A percentile compares a stretch with the other conserved stretches of the same genome.
Evolutionary conservation across 2,329 filamentous ascomycete genomes (phyloP).

Genomic region (Aspergillus clavatus): DNA sequence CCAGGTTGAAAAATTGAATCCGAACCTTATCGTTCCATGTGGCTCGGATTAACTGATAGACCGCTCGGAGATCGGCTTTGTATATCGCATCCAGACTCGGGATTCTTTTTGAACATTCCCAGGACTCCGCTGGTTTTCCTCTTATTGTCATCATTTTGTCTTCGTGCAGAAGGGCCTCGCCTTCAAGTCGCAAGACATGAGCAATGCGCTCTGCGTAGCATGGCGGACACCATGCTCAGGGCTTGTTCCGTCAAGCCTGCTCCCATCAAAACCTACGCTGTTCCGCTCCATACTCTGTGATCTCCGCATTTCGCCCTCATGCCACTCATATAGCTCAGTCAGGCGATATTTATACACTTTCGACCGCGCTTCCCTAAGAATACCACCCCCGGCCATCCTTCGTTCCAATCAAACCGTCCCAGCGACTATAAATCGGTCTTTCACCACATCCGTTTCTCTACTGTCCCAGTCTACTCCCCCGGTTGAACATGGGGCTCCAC

Average conservation of each 20-base stretch:
- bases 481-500: slow-evolving; percentile 24
- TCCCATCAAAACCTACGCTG: slow-evolving; percentile 13
- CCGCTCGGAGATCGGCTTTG: slow-evolving; percentile 9
- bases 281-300: slow-evolving; percentile 18
- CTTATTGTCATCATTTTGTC: not conserved
- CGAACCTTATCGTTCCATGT: too few species aligned
- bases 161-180: slow-evolving; percentile 1
- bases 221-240: slow-evolving; percentile 40
- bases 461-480: slow-evolving; percentile 11
- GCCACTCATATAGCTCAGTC: slow-evolving; percentile 12
- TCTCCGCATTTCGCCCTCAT: slow-evolving; percentile 21
- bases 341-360: slow-evolving; percentile 12
- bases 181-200: slow-evolving; percentile 34
- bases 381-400: not conserved
- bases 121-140: not conserved
- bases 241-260: slow-evolving; percentile 24
- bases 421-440: slow-evolving; percentile 6
- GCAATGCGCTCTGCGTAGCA: slow-evolving; percentile 38
- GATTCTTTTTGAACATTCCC: not conserved
- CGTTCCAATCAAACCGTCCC: not conserved
- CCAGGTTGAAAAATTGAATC: too few species aligned
- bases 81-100: not conserved
- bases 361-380: not conserved
- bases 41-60: slow-evolving; percentile 15
- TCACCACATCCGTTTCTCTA: slow-evolving; percentile 19